Percentiles rank a stretch among this genome's conserved stretches.
Evolutionary conservation across 208 protist genomes (phyloP).

Genomic region (Zelonia costaricensis): DNA sequence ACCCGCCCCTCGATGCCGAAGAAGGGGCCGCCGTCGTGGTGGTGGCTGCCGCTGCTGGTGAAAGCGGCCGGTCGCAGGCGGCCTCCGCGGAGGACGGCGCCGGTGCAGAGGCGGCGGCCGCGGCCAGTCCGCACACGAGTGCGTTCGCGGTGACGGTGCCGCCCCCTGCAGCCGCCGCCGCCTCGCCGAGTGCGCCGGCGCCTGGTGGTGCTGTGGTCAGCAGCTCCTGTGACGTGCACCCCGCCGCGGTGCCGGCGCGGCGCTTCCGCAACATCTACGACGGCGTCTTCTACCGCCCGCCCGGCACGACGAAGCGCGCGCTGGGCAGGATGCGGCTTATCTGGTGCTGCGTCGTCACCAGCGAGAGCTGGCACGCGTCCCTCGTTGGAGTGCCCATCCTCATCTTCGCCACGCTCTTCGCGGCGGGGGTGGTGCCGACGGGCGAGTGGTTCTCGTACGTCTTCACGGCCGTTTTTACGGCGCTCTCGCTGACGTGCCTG

Average conservation of each 20-base stretch:
- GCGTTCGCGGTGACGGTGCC: neutral
- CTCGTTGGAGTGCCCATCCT: conserved; percentile 46
- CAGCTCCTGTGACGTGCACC: conserved; percentile 16
- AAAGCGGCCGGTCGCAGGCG: too few relatives aligned
- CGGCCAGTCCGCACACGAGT: neutral
- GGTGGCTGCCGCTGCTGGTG: too few relatives aligned
- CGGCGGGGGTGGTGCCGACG: conserved; percentile 46
- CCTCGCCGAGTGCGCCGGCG: neutral
- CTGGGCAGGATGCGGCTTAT: conserved; percentile 38
- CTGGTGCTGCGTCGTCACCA: conserved; percentile 48
- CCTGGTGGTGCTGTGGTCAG: neutral
- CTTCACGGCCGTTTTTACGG: conserved; percentile 33
- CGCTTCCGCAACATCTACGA: conserved; percentile 12
- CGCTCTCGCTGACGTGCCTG: conserved; percentile 46
- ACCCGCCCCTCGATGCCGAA: too few relatives aligned
- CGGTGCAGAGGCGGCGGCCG: neutral
- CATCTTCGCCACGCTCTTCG: conserved; percentile 37
- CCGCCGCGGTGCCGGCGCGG: conserved; percentile 13
- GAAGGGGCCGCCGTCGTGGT: too few relatives aligned
- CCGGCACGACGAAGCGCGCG: conserved; percentile 43
- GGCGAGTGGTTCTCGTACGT: conserved; percentile 55
- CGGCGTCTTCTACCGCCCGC: conserved; percentile 10
- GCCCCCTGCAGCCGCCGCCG: neutral
- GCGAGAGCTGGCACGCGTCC: conserved; percentile 41
- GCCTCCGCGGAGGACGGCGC: too few relatives aligned